These are phyloP conservation scores for Xylariaceae sp. DNA, from an alignment of 2,329 filamentous ascomycete species.

Conservation along the genomic window DNA sequence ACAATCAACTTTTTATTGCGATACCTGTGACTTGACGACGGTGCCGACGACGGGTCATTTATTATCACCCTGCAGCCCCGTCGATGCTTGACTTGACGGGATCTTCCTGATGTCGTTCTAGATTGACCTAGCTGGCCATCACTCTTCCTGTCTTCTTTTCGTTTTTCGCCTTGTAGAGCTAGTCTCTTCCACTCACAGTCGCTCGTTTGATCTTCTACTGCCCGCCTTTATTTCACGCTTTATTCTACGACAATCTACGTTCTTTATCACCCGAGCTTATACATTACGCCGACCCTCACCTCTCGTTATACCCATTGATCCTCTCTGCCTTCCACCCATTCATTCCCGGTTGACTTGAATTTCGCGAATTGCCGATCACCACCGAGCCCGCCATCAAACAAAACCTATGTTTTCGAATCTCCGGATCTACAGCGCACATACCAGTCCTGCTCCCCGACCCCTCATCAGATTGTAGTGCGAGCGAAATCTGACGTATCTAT, in stretches of 20 bases:
- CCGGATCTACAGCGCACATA: constrained; percentile 22
- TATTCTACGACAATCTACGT: constrained; percentile 4
- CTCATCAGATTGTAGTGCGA: constrained; percentile 14
- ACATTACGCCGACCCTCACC: not conserved
- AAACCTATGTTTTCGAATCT: constrained; percentile 6
- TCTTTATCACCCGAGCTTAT: not conserved
- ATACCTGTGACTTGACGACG: constrained; percentile 7
- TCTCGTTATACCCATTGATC: not conserved
- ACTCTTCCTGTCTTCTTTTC: constrained; percentile 25
- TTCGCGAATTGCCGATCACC: constrained; percentile 2
- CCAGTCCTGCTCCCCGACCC: constrained; percentile 19
- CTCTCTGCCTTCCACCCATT: not conserved
- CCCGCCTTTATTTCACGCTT: constrained; percentile 13
- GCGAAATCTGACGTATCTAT: not conserved
- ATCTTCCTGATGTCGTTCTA: constrained; percentile 26
- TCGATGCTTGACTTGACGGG: constrained; percentile 19
- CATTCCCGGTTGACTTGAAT: constrained; percentile 7
- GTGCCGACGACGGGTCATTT: constrained; percentile 9
- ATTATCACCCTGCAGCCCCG: constrained; percentile 7
- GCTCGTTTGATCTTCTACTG: constrained; percentile 36
- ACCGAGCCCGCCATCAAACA: not conserved
- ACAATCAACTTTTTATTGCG: constrained; percentile 7
- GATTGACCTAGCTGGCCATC: constrained; percentile 25
- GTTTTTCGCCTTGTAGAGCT: constrained; percentile 36
- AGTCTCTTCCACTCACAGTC: constrained; percentile 38